These are phyloP conservation scores for Buddleja alternifolia DNA, from an alignment of 257 asterid genomes.

Conservation along the genomic window DNA sequence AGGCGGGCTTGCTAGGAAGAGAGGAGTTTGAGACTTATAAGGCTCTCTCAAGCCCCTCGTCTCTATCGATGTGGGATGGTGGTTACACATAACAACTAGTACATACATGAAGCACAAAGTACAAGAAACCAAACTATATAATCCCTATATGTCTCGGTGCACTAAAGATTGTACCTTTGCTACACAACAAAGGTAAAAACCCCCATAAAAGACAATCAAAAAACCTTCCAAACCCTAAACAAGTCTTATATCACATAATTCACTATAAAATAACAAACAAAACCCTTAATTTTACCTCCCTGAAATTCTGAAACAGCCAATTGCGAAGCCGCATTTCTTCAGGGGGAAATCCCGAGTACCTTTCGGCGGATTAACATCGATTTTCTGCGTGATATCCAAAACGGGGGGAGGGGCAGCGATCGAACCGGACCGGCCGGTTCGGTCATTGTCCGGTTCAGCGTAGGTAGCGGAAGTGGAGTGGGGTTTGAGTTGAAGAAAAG, in stretches of 20 bases:
- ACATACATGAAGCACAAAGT: not conserved
- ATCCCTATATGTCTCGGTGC: not conserved
- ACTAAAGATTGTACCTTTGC: not conserved
- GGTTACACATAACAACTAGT: too few relatives aligned
- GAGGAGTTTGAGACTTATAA: too few relatives aligned
- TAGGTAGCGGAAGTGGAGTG: constrained; percentile 42
- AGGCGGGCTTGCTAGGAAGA: too few relatives aligned
- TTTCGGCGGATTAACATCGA: constrained; percentile 95
- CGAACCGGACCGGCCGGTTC: constrained; percentile 66
- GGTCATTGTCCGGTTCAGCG: constrained; percentile 48
- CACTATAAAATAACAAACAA: not conserved
- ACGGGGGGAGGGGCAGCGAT: constrained; percentile 59
- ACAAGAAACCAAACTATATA: not conserved
- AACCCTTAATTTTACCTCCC: constrained; percentile 52
- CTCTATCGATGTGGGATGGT: too few relatives aligned
- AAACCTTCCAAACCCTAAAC: too few relatives aligned
- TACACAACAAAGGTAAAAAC: not conserved
- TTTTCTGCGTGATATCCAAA: constrained; percentile 49
- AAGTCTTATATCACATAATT: constrained; percentile 1
- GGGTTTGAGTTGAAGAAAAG: constrained; percentile 34
- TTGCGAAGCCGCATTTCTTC: constrained; percentile 97
- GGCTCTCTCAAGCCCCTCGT: too few relatives aligned
- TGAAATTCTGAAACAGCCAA: constrained; percentile 88
- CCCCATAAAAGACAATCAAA: not conserved
- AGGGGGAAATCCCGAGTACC: constrained; percentile 96